Conservation (phyloP, 1,284 basidiomycete species). For the Naganishia liquefaciens region DNA sequence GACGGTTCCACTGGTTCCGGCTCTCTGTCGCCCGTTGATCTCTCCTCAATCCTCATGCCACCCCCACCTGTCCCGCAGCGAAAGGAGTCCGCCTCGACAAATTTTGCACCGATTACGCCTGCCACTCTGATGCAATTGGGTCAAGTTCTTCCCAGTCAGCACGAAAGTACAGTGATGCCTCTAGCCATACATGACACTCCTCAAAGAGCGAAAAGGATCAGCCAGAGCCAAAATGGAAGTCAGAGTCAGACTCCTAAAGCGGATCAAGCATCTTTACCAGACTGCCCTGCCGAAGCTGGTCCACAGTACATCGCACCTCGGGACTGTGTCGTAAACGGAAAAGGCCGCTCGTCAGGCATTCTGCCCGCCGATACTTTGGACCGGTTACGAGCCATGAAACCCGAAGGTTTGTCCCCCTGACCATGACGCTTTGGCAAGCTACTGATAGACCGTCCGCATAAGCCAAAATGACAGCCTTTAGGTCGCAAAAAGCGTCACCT, state of each 20-base stretch:
- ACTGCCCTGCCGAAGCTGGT: background rate
- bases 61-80: constrained; percentile 61
- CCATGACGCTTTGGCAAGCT: background rate
- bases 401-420: constrained; percentile 8
- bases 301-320: too few species aligned
- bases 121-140: constrained; percentile 83
- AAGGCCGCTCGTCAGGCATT: background rate
- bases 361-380: constrained; percentile 11
- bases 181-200: background rate
- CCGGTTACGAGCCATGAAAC: constrained; percentile 20
- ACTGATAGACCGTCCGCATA: background rate
- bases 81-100: constrained; percentile 39
- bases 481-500: constrained; percentile 39
- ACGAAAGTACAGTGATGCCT: constrained; percentile 7
- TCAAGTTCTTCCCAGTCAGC: constrained; percentile 28
- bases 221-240: constrained; percentile 1
- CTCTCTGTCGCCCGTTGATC: constrained; percentile 73
- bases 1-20: constrained; percentile 35
- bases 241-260: constrained; percentile 20
- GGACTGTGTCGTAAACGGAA: too few species aligned
- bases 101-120: constrained; percentile 74
- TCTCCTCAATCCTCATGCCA: constrained; percentile 66
- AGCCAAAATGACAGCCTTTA: constrained; percentile 6
- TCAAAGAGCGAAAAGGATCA: background rate
- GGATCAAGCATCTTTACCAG: background rate